Base-by-base conservation (phyloP, 305 asterid genomes). In the Withania somnifera region DNA sequence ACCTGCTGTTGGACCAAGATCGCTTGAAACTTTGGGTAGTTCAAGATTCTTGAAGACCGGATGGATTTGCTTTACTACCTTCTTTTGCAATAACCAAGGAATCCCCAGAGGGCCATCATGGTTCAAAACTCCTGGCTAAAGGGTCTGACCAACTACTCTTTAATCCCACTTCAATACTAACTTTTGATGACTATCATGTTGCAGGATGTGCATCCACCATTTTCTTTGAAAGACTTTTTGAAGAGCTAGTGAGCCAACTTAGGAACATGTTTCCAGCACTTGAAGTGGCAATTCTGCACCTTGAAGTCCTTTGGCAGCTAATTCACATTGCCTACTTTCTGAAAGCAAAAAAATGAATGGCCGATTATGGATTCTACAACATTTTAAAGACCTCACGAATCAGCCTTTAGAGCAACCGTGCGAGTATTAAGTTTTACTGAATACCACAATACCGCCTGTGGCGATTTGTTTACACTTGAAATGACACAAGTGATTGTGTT, bases 181-280 rank as follows among this genome's bases (percentile, higher is more conserved):
- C 79, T 51, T 76, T 82, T 79, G 77, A 66, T 83, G 63, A 20
- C 52, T 22, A 22, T 71, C 10, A 36, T 78, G 54, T 84, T 80
- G 69, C 67, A 91, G 97, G 97, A 92, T 63, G 93, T 85, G 61
- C 85, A 81, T 19, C 87, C 85, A 78, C 84, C 82, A 20, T 92
- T 92, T 84, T 86, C 89, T 36, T 84, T 92, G 79, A 85, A 85
- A 86, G 97, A 91, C 61, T 92, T 88, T 77, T 88, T 92, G 80
- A 87, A 87, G 89, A 85, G 90, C 86, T 92, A 88, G 80, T 75
- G 63, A 75, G 80, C 30, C 61, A 50, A 50, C 51, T 51, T 28
- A 17, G 2, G 63, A 54, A 28, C 63, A 50, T 17, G 45, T 17
- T 76, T 76, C 63, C 47, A 0, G 63, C 45, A 50, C 47, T 17